These are phyloP conservation scores for Fusarium goolgardi DNA, from an alignment of 2,329 filamentous ascomycete species.

Conservation along the genomic window DNA sequence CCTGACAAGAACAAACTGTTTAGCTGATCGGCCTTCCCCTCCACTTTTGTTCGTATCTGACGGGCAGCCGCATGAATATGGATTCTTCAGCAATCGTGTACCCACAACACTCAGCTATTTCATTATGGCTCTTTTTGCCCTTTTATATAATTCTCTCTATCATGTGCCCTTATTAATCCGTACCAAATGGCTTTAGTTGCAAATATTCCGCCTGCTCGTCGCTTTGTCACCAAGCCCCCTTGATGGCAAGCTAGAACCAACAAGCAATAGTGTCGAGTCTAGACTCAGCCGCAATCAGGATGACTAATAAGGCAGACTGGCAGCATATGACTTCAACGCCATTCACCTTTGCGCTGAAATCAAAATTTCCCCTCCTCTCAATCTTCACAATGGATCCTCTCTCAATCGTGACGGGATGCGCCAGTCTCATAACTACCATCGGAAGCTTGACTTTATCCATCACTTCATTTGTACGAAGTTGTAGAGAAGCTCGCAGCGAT, in stretches of 20 bases:
- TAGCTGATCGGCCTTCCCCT: no score
- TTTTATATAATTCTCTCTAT: no score
- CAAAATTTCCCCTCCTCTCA: background rate
- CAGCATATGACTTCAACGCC: background rate
- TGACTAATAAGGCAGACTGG: background rate
- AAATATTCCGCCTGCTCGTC: no score
- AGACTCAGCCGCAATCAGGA: background rate
- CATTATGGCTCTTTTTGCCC: no score
- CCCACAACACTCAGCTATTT: no score
- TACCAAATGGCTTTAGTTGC: no score
- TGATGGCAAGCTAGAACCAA: rapidly evolving
- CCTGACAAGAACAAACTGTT: no score
- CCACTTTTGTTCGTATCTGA: no score
- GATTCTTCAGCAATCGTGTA: no score
- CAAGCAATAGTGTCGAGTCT: background rate
- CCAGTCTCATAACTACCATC: conserved; percentile 17
- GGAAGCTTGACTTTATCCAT: conserved; percentile 4
- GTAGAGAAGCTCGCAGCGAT: conserved; percentile 28
- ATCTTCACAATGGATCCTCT: conserved; percentile 13
- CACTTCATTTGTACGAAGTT: conserved; percentile 20
- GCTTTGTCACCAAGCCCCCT: background rate
- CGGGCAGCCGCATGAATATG: no score
- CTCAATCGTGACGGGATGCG: conserved; percentile 26
- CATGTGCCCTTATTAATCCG: no score
- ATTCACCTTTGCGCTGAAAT: background rate